Percentiles rank a stretch among this genome's conserved stretches.
Evolutionary conservation across 768 basidiomycete genomes (phyloP).

Genomic region (Phylloporus sp.): DNA sequence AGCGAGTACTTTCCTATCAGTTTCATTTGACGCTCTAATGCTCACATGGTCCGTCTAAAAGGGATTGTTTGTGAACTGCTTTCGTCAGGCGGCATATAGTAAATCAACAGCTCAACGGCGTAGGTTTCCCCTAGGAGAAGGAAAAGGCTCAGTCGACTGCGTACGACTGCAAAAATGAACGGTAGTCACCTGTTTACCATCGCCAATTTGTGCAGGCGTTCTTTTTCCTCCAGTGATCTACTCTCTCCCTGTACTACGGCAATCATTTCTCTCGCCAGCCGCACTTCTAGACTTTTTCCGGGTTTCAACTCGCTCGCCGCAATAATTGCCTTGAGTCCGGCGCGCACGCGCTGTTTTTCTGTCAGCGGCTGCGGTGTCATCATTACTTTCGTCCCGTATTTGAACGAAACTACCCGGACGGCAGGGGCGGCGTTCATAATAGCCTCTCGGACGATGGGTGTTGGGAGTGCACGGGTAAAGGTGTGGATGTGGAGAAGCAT

Average conservation of each 20-base stretch:
- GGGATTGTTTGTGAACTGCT: too few species aligned
- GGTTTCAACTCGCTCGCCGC: constrained; percentile 51
- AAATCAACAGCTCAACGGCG: constrained; percentile 7
- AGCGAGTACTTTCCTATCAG: too few species aligned
- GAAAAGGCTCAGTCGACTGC: constrained; percentile 3
- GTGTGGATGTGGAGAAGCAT: constrained; percentile 70
- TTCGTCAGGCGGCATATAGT: neutral
- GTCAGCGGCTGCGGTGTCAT: constrained; percentile 65
- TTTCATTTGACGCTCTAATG: too few species aligned
- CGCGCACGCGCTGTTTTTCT: constrained; percentile 73
- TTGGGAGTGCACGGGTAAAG: constrained; percentile 69
- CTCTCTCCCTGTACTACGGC: constrained; percentile 61
- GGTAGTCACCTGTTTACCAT: constrained; percentile 69
- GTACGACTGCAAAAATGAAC: neutral
- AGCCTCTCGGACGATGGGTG: constrained; percentile 75
- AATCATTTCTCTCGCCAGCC: constrained; percentile 77
- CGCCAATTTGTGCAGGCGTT: constrained; percentile 58
- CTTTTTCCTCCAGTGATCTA: constrained; percentile 55
- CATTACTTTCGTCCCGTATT: constrained; percentile 60
- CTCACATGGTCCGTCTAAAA: too few species aligned
- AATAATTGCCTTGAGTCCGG: constrained; percentile 69
- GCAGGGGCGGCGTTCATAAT: constrained; percentile 65
- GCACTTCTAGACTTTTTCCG: constrained; percentile 56
- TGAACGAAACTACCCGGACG: constrained; percentile 55
- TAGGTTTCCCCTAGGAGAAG: constrained; percentile 20